Percentiles rank a stretch among this genome's conserved stretches.
Evolutionary conservation across 2,329 filamentous ascomycete genomes (phyloP).

Genomic region (Neurospora crassa): DNA sequence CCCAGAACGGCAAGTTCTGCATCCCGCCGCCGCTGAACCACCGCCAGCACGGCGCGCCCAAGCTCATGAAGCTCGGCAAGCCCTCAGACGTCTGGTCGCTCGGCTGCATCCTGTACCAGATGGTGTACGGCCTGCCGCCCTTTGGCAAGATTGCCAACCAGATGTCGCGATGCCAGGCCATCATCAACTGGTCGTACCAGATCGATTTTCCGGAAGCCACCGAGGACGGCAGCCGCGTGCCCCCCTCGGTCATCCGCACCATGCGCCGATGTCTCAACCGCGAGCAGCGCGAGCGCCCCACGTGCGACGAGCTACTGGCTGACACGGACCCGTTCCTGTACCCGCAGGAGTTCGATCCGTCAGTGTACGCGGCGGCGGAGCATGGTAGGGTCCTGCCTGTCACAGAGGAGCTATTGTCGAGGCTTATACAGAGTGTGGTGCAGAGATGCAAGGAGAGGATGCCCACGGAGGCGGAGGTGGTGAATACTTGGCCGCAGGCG

Average conservation of each 20-base stretch:
- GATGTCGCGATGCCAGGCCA: slow-evolving; percentile 77
- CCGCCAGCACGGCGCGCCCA: slow-evolving; percentile 35
- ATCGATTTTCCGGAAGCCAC: slow-evolving; percentile 58
- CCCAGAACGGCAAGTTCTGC: slow-evolving; percentile 29
- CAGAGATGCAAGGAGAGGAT: slow-evolving; percentile 47
- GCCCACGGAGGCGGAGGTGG: slow-evolving; percentile 47
- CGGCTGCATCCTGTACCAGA: slow-evolving; percentile 94
- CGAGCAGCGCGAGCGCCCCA: slow-evolving; percentile 52
- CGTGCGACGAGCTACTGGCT: slow-evolving; percentile 51
- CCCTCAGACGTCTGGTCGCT: slow-evolving; percentile 94
- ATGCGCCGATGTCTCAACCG: slow-evolving; percentile 54
- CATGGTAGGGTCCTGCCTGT: slow-evolving; percentile 45
- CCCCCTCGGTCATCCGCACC: slow-evolving; percentile 48
- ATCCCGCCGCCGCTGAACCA: slow-evolving; percentile 26
- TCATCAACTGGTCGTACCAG: slow-evolving; percentile 65
- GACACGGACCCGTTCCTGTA: slow-evolving; percentile 54
- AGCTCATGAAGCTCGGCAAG: slow-evolving; percentile 92
- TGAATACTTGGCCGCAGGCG: slow-evolving; percentile 47
- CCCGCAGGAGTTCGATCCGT: slow-evolving; percentile 41
- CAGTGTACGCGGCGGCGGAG: slow-evolving; percentile 14
- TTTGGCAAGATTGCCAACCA: slow-evolving; percentile 88
- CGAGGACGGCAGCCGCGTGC: slow-evolving; percentile 56
- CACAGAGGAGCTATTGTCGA: slow-evolving; percentile 50
- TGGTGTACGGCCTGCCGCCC: slow-evolving; percentile 94
- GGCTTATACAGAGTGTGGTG: slow-evolving; percentile 55